Evolutionary conservation across 116 monocot genomes (phyloP), one percentile per base, ranked within the genome.

Genomic region (Phalaenopsis hybrid): DNA sequence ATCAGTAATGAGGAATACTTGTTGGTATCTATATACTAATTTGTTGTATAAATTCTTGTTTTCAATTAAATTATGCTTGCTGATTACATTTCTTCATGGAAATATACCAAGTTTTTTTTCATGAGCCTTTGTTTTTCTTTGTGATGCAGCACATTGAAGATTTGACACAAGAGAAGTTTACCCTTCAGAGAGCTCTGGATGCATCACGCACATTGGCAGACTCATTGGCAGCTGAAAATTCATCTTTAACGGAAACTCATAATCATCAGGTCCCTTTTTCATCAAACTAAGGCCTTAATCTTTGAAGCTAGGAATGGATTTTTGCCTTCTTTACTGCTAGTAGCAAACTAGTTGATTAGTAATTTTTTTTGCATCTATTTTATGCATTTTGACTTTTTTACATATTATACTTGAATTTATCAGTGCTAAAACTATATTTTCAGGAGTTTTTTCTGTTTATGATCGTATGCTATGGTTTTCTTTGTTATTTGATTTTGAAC

Each of bases 151-250:
- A 94, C 67, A 98, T 98, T 86, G 95, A 98, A 85, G 98, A 98
- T 90, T 86, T 98, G 82, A 98, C 98, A 21, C 89, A 86, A 85
- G 98, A 98, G 67, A 98, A 98, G 82, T 98, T 95, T 76, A 84
- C 95, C 43, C 81, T 98, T 85, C 91, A 98, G 88, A 86, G 93
- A 85, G 93, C 95, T 87, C 87, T 98, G 74, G 92, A 95, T 58
- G 90, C 88, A 80, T 95, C 98, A 61, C 81, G 81, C 79, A 75
- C 81, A 76, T 78, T 98, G 74, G 89, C 95, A 57, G 88, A 93
- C 31, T 91, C 93, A 45, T 88, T 97, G 61, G 90, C 94, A 81
- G 75, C 89, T 85, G 97, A 97, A 73, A 94, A 97, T 90, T 92
- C 93, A 84, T 92, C 94, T 73, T 77, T 97, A 75, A 93, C 94